phyloP scores from a whole-genome alignment of 768 basidiomycete species.

The Phlebiopsis gigantea region DNA sequence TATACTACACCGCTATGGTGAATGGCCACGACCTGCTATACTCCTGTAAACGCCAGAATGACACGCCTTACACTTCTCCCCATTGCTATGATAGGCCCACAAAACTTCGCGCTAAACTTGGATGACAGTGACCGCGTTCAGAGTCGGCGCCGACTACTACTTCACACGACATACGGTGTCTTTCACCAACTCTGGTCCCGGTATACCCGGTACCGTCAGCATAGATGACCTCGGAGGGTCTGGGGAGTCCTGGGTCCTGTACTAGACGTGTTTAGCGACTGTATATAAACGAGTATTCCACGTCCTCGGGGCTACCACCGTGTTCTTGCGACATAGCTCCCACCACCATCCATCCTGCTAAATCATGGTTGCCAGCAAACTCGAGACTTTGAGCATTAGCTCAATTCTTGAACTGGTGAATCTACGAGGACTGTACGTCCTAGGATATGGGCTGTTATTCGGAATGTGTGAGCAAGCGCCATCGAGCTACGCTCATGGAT shows the following conservation, averaged over 20 bases:
- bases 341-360: neutral
- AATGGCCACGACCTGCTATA: too few relatives aligned
- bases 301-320: neutral
- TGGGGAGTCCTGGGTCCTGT: neutral
- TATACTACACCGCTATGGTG: too few relatives aligned
- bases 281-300: neutral
- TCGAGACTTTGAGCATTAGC: constrained; percentile 14
- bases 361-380: neutral
- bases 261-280: neutral
- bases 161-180: neutral
- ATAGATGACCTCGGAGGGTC: neutral
- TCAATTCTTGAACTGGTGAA: constrained; percentile 21
- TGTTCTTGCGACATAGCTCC: neutral
- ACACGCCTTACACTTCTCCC: too few relatives aligned
- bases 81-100: too few relatives aligned
- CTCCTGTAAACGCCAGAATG: too few relatives aligned
- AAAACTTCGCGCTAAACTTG: too few relatives aligned
- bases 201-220: neutral
- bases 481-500: neutral
- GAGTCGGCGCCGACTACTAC: too few relatives aligned
- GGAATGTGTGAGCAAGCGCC: constrained; percentile 55
- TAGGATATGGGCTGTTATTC: constrained; percentile 59
- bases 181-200: neutral
- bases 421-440: constrained; percentile 37
- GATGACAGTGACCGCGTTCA: too few relatives aligned